Base-by-base conservation (phyloP, 352 stramenopile species). In the Nothophytophthora sp. region DNA sequence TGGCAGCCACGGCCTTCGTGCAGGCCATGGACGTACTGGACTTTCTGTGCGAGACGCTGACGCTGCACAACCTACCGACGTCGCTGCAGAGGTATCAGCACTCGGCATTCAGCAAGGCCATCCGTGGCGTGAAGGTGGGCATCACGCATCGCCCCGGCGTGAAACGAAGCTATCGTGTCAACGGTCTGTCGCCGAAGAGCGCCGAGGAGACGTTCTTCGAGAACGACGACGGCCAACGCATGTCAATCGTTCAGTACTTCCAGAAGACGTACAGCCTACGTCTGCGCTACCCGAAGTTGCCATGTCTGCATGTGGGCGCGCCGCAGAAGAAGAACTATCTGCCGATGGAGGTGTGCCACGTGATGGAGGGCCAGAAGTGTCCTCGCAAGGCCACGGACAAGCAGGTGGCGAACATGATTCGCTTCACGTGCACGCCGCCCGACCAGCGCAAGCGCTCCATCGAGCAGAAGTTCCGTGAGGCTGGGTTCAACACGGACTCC, bases 351-450 rank as follows among this genome's bases (percentile, higher is more conserved):
- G 80, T 94, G 0, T 96, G 86, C 41, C 54, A 74, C 40, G 85
- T 90, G 16, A 61, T 88, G 43, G 68, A 49, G 0, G 81, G 83
- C 3, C 85, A 96, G 52, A 90, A 87, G 50, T 78, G 73, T 44
- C 76, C 81, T 0, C 78, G 81, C 43, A 96, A 96, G 56, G 68
- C 62, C 4, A 91, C 76, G 15, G 84, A 95, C 48, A 83, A 70
- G 19, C 81, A 96, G 24, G 86, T 90, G 9, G 73, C 81, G 16
- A 88, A 92, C 32, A 92, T 96, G 77, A 96, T 95, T 32, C 40
- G 51, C 1, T 84, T 88, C 38, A 86, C 81, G 19, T 76, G 63
- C 34, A 88, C 67, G n/a, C 56, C 56, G 2, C 81, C 81, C 1
- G 54, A 83, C 16, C 51, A 83, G 8, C 77, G 81, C 29, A 87